Evolutionary conservation across 305 asterid species (phyloP).

Genomic region (Ajuga reptans): DNA sequence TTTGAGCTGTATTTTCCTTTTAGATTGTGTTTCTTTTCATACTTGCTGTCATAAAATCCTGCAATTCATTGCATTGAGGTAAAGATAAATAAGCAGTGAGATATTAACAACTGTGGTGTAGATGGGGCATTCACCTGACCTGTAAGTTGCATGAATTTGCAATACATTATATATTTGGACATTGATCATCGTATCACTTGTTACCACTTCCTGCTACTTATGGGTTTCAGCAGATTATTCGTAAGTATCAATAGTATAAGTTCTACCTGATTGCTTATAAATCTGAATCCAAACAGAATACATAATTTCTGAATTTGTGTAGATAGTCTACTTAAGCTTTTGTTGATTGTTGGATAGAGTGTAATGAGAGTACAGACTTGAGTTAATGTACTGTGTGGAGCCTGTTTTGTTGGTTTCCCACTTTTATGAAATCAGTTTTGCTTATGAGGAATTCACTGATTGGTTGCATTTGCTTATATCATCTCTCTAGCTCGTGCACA

Average conservation of each 20-base stretch:
- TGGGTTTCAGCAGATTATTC: neutral
- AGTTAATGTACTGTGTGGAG: neutral
- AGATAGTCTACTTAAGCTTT: neutral
- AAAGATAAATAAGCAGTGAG: neutral
- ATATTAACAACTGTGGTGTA: neutral
- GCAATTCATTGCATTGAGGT: neutral
- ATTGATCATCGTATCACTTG: neutral
- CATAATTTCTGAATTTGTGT: neutral
- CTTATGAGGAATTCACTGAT: neutral
- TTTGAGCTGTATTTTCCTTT: neutral
- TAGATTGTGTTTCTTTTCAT: constrained; percentile 7
- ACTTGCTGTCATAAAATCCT: neutral
- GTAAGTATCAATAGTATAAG: neutral
- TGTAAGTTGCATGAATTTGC: constrained; percentile 1
- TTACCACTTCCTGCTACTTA: neutral
- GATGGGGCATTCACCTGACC: neutral
- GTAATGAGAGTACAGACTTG: neutral
- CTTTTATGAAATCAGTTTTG: neutral
- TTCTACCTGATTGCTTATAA: neutral
- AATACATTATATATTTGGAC: neutral
- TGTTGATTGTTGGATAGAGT: neutral
- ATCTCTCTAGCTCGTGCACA: neutral
- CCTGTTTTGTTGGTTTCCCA: neutral
- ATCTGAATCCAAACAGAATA: neutral
- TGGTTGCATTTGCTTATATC: neutral